Conservation (phyloP, 257 asterid genomes). For the Nicotiana paniculata region DNA sequence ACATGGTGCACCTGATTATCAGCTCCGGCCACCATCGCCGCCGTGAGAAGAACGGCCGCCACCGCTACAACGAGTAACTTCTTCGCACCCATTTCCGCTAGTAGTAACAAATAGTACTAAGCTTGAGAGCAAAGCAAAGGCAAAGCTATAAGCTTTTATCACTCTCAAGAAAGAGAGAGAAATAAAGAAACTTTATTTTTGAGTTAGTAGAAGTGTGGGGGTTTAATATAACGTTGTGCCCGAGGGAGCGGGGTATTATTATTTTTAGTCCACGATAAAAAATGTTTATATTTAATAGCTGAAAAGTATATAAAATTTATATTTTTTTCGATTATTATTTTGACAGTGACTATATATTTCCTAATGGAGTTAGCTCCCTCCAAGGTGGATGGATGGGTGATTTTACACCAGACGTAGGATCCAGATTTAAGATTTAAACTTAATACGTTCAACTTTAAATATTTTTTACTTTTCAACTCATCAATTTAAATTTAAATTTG, state of each 20-base stretch:
- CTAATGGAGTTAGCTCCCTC: background rate
- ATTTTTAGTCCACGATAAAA: too few relatives aligned
- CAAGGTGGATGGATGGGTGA: background rate
- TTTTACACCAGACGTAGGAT: too few relatives aligned
- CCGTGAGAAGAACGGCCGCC: background rate
- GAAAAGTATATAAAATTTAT: too few relatives aligned
- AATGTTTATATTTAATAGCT: too few relatives aligned
- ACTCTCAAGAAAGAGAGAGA: background rate
- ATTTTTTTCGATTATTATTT: too few relatives aligned
- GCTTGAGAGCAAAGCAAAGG: background rate
- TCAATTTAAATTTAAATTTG: background rate
- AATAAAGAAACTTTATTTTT: background rate
- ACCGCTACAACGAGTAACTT: background rate
- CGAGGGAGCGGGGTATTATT: too few relatives aligned
- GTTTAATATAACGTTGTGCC: background rate
- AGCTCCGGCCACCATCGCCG: background rate
- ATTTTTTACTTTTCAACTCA: too few relatives aligned
- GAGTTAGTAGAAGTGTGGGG: background rate
- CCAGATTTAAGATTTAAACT: too few relatives aligned
- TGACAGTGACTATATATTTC: too few relatives aligned
- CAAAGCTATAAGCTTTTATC: background rate
- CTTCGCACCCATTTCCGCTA: background rate
- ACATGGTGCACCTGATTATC: slow-evolving; percentile 9
- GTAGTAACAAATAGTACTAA: background rate
- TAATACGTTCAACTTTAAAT: too few relatives aligned